Conservation (phyloP, 805 yeast genomes). For the Candida arabinofermentans region DNA sequence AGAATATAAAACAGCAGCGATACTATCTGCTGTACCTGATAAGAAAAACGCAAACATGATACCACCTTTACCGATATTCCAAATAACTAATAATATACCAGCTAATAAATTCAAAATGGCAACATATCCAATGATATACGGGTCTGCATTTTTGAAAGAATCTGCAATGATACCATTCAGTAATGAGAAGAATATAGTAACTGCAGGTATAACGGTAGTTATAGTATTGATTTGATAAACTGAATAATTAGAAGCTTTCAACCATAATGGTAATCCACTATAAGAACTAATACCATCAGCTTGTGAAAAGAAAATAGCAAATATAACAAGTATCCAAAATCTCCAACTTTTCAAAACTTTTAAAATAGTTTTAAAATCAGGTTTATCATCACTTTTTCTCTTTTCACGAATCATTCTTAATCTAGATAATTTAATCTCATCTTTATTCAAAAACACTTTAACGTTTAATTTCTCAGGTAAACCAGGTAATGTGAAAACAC, state of each 20-base stretch:
- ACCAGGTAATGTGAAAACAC: conserved; percentile 58
- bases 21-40: no score
- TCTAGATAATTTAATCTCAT: conserved; percentile 15
- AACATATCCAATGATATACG: no score
- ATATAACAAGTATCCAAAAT: no score
- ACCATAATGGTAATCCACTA: conserved; percentile 41
- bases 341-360: conserved; percentile 51
- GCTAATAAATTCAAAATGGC: no score
- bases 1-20: conserved; percentile 13
- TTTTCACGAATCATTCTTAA: conserved; percentile 39
- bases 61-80: no score
- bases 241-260: conserved; percentile 38
- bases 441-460: conserved; percentile 3
- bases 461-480: conserved; percentile 17
- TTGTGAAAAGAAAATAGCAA: conserved; percentile 44
- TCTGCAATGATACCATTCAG: no score
- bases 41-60: no score
- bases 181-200: no score
- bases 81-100: no score
- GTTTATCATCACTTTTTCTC: conserved; percentile 22
- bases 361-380: conserved; percentile 32
- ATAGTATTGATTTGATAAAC: conserved; percentile 42
- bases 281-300: conserved; percentile 1
- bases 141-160: no score
- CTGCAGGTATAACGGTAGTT: conserved; percentile 51